These are phyloP conservation scores for Apophysomyces elegans DNA, from an alignment of 371 early-diverging fungal genomes.

Conservation along the genomic window DNA sequence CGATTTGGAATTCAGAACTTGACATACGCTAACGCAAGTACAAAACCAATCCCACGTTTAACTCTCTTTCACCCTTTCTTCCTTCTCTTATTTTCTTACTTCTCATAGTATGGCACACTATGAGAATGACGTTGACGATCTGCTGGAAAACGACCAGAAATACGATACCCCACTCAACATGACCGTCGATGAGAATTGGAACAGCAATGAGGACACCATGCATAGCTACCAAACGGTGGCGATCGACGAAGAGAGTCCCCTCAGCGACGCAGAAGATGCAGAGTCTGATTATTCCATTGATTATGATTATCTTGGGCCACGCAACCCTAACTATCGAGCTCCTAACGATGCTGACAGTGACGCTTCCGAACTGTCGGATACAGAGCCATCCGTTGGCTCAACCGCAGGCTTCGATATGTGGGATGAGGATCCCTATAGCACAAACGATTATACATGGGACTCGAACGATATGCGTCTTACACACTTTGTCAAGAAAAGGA, in stretches of 20 bases:
- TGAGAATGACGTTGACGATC: constrained; percentile 24
- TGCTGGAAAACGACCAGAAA: constrained; percentile 13
- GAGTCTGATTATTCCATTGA: constrained; percentile 52
- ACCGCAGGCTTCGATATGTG: constrained; percentile 52
- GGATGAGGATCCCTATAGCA: constrained; percentile 56
- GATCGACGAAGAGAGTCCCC: constrained; percentile 11
- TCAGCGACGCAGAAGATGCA: constrained; percentile 20
- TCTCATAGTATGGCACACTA: constrained; percentile 22
- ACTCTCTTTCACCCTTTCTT: constrained; percentile 19
- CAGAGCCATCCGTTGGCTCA: constrained; percentile 6
- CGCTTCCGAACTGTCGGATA: constrained; percentile 45
- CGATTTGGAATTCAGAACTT: constrained; percentile 36
- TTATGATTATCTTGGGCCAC: constrained; percentile 51
- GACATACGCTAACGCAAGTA: neutral
- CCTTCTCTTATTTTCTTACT: constrained; percentile 5
- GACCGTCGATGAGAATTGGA: constrained; percentile 12
- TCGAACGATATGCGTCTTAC: constrained; percentile 54
- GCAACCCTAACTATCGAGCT: constrained; percentile 43
- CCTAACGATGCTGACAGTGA: constrained; percentile 43
- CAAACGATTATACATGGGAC: constrained; percentile 58
- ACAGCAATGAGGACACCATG: neutral
- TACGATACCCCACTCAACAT: constrained; percentile 15
- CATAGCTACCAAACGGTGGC: neutral
- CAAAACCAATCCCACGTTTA: constrained; percentile 1
- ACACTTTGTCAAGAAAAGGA: constrained; percentile 32